Conservation (phyloP, 345 rosid species). For the Ailanthus altissimus region DNA sequence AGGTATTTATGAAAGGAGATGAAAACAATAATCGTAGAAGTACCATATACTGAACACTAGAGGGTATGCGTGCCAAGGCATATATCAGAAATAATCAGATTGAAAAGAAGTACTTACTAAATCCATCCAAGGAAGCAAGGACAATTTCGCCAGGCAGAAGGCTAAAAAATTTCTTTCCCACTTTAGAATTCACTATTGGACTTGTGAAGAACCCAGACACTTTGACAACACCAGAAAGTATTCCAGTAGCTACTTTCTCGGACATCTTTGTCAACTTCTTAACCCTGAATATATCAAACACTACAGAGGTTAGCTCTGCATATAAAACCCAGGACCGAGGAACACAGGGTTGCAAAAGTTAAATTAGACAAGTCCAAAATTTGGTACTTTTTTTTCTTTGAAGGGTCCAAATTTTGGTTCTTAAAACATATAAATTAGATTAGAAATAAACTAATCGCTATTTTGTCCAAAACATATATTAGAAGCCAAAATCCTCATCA, state of each 20-base stretch:
- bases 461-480: not conserved
- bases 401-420: not conserved
- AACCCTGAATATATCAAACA: conserved; percentile 50
- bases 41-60: not conserved
- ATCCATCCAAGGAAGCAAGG: conserved; percentile 95
- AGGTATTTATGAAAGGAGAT: not conserved
- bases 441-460: not conserved
- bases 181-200: conserved; percentile 79
- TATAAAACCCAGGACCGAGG: not conserved
- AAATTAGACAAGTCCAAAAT: not conserved
- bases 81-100: not conserved
- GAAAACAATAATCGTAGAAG: not conserved
- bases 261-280: conserved; percentile 84
- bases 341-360: not conserved
- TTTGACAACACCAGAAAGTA: conserved; percentile 83
- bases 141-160: conserved; percentile 86
- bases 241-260: conserved; percentile 70
- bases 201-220: conserved; percentile 76
- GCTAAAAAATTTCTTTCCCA: conserved; percentile 78
- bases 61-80: not conserved
- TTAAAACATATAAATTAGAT: not conserved
- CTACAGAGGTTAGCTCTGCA: not conserved
- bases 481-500: not conserved
- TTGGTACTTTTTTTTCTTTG: too few species aligned
- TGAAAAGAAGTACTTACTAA: conserved; percentile 56